Conservation (phyloP, 305 asterid species). For the Stenogyne calaminthoides region DNA sequence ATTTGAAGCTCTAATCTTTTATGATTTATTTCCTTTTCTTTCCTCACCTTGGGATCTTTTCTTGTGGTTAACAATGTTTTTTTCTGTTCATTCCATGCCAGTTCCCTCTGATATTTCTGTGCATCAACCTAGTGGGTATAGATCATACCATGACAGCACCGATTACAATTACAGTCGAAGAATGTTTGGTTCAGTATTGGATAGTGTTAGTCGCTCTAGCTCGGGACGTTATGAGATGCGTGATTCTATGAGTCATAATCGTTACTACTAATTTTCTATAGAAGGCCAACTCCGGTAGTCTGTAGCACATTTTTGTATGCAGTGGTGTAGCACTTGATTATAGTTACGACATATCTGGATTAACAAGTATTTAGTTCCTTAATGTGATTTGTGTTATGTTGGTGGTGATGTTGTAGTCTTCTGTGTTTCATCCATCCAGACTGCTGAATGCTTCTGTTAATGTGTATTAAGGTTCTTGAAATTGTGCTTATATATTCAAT, state of each 20-base stretch:
- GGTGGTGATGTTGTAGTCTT: conserved; percentile 12
- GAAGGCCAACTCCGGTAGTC: conserved; percentile 41
- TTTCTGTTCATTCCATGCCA: conserved; percentile 52
- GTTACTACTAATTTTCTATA: conserved; percentile 40
- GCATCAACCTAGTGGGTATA: conserved; percentile 63
- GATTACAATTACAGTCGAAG: conserved; percentile 65
- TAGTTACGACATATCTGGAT: conserved; percentile 23
- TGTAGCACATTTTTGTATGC: conserved; percentile 34
- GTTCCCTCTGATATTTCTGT: conserved; percentile 57
- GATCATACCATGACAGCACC: conserved; percentile 59
- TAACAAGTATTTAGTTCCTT: conserved; percentile 22
- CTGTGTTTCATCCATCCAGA: conserved; percentile 8
- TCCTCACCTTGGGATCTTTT: conserved; percentile 4
- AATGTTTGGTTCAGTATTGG: conserved; percentile 62
- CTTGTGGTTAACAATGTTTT: conserved; percentile 39
- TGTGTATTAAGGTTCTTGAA: conserved; percentile 17
- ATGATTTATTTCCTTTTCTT: not conserved
- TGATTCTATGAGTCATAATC: conserved; percentile 38
- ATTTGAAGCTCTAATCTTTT: not conserved
- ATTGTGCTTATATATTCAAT: not conserved
- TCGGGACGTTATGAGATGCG: conserved; percentile 56
- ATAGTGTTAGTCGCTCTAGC: conserved; percentile 56
- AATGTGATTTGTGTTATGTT: conserved; percentile 17
- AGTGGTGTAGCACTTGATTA: conserved; percentile 31
- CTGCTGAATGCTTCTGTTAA: conserved; percentile 8